phyloP scores from a whole-genome alignment of 1,284 basidiomycete genomes.

The Tremellales sp. region DNA sequence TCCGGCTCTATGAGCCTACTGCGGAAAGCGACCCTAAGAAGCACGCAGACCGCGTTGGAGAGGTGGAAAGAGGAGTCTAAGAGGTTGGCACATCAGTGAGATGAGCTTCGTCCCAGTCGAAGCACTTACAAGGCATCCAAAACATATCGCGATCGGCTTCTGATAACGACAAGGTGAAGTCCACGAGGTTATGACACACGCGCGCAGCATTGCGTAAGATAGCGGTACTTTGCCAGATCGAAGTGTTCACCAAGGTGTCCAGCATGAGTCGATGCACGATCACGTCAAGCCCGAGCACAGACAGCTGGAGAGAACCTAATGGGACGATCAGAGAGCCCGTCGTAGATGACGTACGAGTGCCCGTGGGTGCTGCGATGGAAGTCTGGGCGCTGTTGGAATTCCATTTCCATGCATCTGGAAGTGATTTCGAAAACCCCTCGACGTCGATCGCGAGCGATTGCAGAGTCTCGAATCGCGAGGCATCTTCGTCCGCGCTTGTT shows the following conservation, averaged over 20 bases:
- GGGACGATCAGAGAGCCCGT: conserved; percentile 18
- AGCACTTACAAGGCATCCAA: conserved; percentile 35
- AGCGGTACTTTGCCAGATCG: conserved; percentile 3
- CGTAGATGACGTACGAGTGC: conserved; percentile 25
- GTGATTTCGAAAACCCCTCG: conserved; percentile 13
- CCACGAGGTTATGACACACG: conserved; percentile 13
- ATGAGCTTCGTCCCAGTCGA: background rate
- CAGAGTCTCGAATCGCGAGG: conserved; percentile 19
- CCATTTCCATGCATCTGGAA: conserved; percentile 9
- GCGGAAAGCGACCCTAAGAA: conserved; percentile 22
- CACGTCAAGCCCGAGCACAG: conserved; percentile 22
- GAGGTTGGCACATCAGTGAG: background rate
- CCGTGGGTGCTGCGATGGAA: conserved; percentile 8
- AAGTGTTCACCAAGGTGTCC: conserved; percentile 7
- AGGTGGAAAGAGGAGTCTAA: conserved; percentile 35
- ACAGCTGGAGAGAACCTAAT: conserved; percentile 32
- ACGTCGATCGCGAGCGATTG: conserved; percentile 20
- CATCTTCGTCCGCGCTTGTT: background rate
- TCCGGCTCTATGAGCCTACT: conserved; percentile 5
- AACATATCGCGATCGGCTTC: conserved; percentile 16
- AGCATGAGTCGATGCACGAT: conserved; percentile 24
- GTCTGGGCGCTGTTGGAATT: background rate
- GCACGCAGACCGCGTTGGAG: conserved; percentile 25
- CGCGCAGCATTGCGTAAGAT: conserved; percentile 11
- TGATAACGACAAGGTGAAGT: conserved; percentile 15